phyloP scores from a whole-genome alignment of 2,329 filamentous ascomycete species.

The Zymoseptoria passerinii region DNA sequence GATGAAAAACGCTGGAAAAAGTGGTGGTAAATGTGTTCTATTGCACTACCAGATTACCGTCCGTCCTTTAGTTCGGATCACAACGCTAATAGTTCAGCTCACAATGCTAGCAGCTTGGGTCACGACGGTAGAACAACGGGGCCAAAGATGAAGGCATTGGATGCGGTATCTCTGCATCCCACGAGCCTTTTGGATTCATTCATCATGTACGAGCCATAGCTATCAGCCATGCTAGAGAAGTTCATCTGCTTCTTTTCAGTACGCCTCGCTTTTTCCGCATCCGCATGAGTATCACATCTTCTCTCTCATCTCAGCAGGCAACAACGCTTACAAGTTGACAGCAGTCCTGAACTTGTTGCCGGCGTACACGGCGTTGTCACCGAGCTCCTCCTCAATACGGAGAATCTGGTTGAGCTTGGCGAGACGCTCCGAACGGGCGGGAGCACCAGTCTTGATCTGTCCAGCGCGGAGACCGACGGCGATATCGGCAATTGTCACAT shows the following conservation, averaged over 20 bases:
- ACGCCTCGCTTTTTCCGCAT: neutral
- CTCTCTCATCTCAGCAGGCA: slow-evolving; percentile 7
- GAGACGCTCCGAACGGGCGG: slow-evolving; percentile 91
- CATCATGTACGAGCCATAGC: neutral
- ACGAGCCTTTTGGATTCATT: neutral
- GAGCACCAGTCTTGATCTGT: slow-evolving; percentile 98
- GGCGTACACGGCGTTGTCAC: slow-evolving; percentile 81
- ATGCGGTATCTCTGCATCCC: too few species aligned
- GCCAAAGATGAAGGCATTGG: too few species aligned
- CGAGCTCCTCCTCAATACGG: slow-evolving; percentile 98
- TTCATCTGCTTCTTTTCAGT: neutral
- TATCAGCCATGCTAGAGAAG: neutral
- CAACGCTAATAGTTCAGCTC: too few species aligned
- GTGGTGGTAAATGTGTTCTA: too few species aligned
- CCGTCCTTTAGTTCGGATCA: too few species aligned
- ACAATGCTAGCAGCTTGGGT: too few species aligned
- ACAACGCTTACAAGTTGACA: slow-evolving; percentile 66
- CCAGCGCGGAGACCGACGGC: slow-evolving; percentile 92
- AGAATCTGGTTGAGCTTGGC: slow-evolving; percentile 99
- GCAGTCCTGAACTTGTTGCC: slow-evolving; percentile 85
- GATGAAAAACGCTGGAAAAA: too few species aligned
- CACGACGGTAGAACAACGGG: too few species aligned
- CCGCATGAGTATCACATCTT: neutral
- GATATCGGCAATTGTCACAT: slow-evolving; percentile 98
- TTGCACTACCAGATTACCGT: too few species aligned